phyloP scores from a whole-genome alignment of 805 yeast species.

The Yarrowia alimentaria region DNA sequence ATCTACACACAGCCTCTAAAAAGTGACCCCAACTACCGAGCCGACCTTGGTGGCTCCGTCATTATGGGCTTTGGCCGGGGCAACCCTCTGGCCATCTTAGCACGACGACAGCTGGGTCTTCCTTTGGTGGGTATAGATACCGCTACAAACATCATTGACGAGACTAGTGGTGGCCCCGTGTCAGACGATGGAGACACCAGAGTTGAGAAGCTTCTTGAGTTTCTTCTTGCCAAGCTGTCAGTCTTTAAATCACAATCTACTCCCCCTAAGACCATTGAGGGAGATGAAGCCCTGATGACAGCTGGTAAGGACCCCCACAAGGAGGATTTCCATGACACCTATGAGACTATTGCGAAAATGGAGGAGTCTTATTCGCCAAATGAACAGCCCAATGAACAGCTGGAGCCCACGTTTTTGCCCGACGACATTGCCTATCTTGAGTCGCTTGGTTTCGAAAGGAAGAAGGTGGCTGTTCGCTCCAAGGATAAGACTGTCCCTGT shows the following conservation, averaged over 20 bases:
- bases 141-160: slow-evolving; percentile 39
- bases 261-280: slow-evolving; percentile 40
- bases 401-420: slow-evolving; percentile 32
- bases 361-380: slow-evolving; percentile 40
- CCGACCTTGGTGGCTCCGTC: slow-evolving; percentile 45
- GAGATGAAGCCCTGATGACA: slow-evolving; percentile 41
- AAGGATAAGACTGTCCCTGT: slow-evolving; percentile 33
- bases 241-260: slow-evolving; percentile 39
- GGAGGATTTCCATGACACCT: slow-evolving; percentile 37
- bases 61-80: slow-evolving; percentile 45
- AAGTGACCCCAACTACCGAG: slow-evolving; percentile 33
- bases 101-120: slow-evolving; percentile 44
- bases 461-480: slow-evolving; percentile 18
- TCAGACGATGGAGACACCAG: slow-evolving; percentile 37
- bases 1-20: slow-evolving; percentile 41
- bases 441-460: slow-evolving; percentile 36
- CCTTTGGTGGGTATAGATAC: slow-evolving; percentile 42
- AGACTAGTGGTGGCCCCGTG: slow-evolving; percentile 39
- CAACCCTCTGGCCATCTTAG: slow-evolving; percentile 44
- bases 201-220: slow-evolving; percentile 40
- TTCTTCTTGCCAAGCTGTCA: slow-evolving; percentile 41
- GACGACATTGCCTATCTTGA: slow-evolving; percentile 38
- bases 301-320: slow-evolving; percentile 43
- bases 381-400: slow-evolving; percentile 32
- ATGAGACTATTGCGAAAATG: slow-evolving; percentile 42